Base-by-base conservation (phyloP, 1,284 basidiomycete species). In the Ceratobasidium sp. region DNA sequence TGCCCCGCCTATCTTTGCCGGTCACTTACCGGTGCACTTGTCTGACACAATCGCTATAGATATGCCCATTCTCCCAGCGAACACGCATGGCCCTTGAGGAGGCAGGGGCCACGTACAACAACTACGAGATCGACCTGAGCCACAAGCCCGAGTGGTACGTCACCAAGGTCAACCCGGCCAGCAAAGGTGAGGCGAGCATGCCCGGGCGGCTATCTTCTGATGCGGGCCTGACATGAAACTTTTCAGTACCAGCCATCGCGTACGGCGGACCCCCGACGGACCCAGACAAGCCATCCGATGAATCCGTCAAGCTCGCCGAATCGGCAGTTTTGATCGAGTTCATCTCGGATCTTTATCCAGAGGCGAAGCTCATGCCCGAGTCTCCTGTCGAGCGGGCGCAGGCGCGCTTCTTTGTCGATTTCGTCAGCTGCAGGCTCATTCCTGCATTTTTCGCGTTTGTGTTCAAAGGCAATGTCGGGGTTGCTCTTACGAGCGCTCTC, bases 81-180 rank as follows among this genome's bases (percentile, higher is more conserved):
- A 76, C 78, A 7, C 77, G 78, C 1, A 78, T 81, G 19, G 81
- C 80, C 0, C 76, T 81, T 16, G 64, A 74, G 11, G 80, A 80
- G 34, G 77, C 77, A 14, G 77, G 78, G 19, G 76, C 74, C 14
- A 53, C 73, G 19, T 75, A 74, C 74, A 65, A 77, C 48, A 76
- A 78, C 31, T 76, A 78, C 24, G 79, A 80, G 53, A 80, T 80
- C 68, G 78, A 79, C 51, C 69, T 79, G 2, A 69, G 77, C 76
- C 79, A 81, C 77, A 81, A 81, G 77, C 81, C 81, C 6, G 75
- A 74, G 14, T 80, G 79, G 78, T 79, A 77, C 49, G 64, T 73
- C n/a, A 48, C 34, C 53, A 56, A 54, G 34, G 66, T 71, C 39
- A 71, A 71, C 54, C 66, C 66, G 7, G 66, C 66, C 14, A 59